A percentile compares a stretch with the other conserved stretches of the same genome.
phyloP scores from a whole-genome alignment of 441 rosid species.

The Rhodomyrtus psidioides region DNA sequence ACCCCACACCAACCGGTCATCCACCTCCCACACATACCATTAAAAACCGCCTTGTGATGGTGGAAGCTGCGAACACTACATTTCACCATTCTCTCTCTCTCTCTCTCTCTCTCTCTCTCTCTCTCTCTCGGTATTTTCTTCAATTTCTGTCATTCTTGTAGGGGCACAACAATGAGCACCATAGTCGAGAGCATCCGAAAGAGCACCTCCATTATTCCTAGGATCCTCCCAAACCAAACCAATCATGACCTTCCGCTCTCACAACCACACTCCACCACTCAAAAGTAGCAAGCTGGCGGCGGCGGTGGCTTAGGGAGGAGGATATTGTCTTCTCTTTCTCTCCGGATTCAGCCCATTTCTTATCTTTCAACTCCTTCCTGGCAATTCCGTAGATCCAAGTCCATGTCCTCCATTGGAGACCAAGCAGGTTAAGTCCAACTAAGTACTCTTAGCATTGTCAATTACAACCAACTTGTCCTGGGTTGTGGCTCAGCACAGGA shows the following conservation, averaged over 20 bases:
- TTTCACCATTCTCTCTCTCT: constrained; percentile 1
- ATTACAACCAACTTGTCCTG: neutral
- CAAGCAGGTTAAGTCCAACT: neutral
- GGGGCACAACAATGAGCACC: constrained; percentile 41
- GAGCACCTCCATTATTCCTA: constrained; percentile 8
- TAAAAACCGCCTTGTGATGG: constrained; percentile 46
- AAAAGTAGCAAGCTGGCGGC: constrained; percentile 13
- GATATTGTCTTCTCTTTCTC: constrained; percentile 46
- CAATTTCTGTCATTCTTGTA: neutral
- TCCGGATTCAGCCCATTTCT: no score
- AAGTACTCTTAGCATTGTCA: neutral
- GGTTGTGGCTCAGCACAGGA: neutral
- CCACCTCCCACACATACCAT: neutral
- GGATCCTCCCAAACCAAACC: constrained; percentile 4
- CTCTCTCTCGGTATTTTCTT: neutral
- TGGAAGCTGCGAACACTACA: constrained; percentile 30
- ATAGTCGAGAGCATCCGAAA: constrained; percentile 48
- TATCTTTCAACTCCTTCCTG: constrained; percentile 27
- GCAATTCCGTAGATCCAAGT: constrained; percentile 50
- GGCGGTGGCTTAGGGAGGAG: constrained; percentile 6
- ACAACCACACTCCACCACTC: constrained; percentile 6
- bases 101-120: neutral
- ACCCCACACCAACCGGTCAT: constrained; percentile 14
- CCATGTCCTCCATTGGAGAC: constrained; percentile 52
- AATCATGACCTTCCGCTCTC: constrained; percentile 31